Evolutionary conservation across 306 rosid species (phyloP), one percentile per base, ranked within the genome.

Genomic region (Castanea mollissima): DNA sequence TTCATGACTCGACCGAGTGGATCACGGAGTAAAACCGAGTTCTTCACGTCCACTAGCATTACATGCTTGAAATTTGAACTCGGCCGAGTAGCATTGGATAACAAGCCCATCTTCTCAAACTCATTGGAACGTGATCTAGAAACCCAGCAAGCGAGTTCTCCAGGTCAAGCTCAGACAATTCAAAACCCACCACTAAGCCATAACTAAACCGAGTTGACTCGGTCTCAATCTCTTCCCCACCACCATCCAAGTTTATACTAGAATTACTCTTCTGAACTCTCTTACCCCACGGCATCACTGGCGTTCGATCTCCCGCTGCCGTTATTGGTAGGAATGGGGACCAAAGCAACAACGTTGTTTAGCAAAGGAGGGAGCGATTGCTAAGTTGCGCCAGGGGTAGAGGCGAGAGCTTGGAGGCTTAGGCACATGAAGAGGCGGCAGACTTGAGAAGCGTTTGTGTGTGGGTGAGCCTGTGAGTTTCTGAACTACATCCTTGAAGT

Each of bases 91-190:
- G 82, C 98, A 95, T 89, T 6, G 97, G 92, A 78, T 91, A 95
- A 58, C 97, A 92, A 2, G 97, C 96, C 99, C 99, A 95, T 34
- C 98, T 83, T 3, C 98, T 74, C 60, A 95, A 73, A 58, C 85
- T 77, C 84, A 93, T 80, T 3, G 97, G 90, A 27, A 85, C 84
- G 57, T 79, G 83, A 81, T 90, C 91, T 0, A 88, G 51, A 70
- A 95, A 95, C n/a, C 97, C 99, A 15, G 94, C 49, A 5, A 95
- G 96, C 34, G 98, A 88, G 84, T 92, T 91, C 83, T 92, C 98
- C 49, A 98, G 90, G 82, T 95, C 98, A 27, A 95, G 92, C 59
- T 95, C 97, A 4, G 87, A 69, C 0, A 89, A 86, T 46, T 91
- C 92, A 52, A 95, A 95, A 51, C 97, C 86, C 76, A 95, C 83